These are phyloP conservation scores for Eragrostis tef DNA, from an alignment of 202 grass and related monocot species.

Conservation along the genomic window DNA sequence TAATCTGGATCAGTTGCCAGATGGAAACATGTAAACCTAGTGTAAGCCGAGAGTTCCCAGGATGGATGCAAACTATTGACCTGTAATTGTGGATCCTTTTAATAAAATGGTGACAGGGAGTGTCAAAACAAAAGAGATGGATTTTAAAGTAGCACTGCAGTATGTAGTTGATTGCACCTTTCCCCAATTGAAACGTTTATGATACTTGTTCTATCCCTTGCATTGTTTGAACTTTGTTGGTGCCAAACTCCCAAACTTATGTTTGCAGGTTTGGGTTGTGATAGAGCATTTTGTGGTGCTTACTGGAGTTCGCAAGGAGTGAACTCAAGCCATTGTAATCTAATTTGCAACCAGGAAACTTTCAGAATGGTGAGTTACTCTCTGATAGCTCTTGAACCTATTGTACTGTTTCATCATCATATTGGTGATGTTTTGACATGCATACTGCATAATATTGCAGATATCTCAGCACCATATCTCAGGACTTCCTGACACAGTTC, in stretches of 20 bases:
- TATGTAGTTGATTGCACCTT: too few relatives aligned
- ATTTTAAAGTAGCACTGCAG: not conserved
- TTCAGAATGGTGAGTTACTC: slow-evolving; percentile 63
- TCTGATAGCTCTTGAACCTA: not conserved
- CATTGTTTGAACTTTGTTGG: slow-evolving; percentile 22
- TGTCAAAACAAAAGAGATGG: too few relatives aligned
- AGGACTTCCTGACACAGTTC: slow-evolving; percentile 68
- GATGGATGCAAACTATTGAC: too few relatives aligned
- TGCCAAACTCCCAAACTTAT: slow-evolving; percentile 30
- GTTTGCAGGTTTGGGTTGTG: slow-evolving; percentile 77
- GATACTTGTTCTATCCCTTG: not conserved
- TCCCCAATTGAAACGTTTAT: too few relatives aligned
- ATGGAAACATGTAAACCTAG: too few relatives aligned
- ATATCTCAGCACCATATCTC: slow-evolving; percentile 60
- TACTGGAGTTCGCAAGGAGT: slow-evolving; percentile 88
- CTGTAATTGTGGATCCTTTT: too few relatives aligned
- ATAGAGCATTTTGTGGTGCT: slow-evolving; percentile 74
- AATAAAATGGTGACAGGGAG: too few relatives aligned
- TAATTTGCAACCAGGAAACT: slow-evolving; percentile 71
- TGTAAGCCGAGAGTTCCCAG: too few relatives aligned
- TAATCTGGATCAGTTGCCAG: too few relatives aligned
- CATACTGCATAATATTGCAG: slow-evolving; percentile 55
- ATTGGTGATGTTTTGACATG: slow-evolving; percentile 41
- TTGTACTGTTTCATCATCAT: slow-evolving; percentile 25
- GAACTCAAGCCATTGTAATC: slow-evolving; percentile 71